phyloP scores from a whole-genome alignment of 352 stramenopile species.

The Sclerospora graminicola region DNA sequence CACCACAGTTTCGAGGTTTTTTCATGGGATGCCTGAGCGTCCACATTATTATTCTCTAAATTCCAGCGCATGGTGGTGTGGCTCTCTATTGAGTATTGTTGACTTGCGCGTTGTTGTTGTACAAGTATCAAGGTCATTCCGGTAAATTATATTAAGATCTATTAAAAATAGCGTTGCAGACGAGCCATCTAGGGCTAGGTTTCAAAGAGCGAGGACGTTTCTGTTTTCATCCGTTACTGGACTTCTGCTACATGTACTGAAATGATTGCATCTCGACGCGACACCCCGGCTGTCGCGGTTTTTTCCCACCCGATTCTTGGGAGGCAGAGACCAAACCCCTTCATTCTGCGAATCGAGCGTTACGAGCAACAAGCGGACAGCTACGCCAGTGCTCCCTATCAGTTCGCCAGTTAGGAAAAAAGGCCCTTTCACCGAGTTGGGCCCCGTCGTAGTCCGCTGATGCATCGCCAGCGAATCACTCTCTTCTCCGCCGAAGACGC shows the following conservation, averaged over 20 bases:
- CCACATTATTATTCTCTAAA: not conserved
- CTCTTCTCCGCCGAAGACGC: conserved; percentile 65
- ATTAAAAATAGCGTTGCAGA: too few species aligned
- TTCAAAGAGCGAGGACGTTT: too few species aligned
- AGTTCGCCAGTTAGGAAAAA: not conserved
- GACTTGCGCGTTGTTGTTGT: too few species aligned
- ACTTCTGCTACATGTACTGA: too few species aligned
- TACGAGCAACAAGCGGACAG: conserved; percentile 6
- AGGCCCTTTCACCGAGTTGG: not conserved
- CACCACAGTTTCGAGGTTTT: too few species aligned
- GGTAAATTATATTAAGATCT: too few species aligned
- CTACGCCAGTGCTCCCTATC: conserved; percentile 7
- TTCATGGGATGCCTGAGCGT: conserved; percentile 8
- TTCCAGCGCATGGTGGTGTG: not conserved
- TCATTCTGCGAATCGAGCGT: conserved; percentile 25
- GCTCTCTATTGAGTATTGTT: too few species aligned
- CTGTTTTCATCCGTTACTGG: too few species aligned
- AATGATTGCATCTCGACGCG: conserved; percentile 12
- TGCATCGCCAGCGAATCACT: conserved; percentile 51
- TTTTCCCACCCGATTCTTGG: conserved; percentile 7
- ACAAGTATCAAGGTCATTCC: too few species aligned
- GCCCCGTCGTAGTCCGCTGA: too few species aligned
- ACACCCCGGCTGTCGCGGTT: conserved; percentile 2
- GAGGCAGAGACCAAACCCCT: conserved; percentile 12
- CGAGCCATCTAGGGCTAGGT: too few species aligned